These are phyloP conservation scores for Fraxinus americana DNA, from an alignment of 257 asterid species.

Conservation along the genomic window DNA sequence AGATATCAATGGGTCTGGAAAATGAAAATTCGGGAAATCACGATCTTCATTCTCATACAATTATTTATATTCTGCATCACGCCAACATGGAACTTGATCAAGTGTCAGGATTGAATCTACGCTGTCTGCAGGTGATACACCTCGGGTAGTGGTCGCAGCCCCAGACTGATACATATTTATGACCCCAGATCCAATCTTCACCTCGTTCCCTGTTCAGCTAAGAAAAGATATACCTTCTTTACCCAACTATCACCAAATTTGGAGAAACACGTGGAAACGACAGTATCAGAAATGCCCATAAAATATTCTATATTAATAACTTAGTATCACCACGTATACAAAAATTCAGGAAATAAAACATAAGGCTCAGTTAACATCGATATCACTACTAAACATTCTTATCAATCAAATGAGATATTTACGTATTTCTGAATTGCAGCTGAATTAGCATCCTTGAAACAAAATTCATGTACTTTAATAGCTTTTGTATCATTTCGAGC, in stretches of 20 bases:
- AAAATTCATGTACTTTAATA: not conserved
- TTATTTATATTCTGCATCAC: slow-evolving; percentile 70
- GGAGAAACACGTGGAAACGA: slow-evolving; percentile 13
- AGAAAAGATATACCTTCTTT: slow-evolving; percentile 25
- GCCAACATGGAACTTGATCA: slow-evolving; percentile 85
- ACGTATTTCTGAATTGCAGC: slow-evolving; percentile 6
- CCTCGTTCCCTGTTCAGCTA: slow-evolving; percentile 29
- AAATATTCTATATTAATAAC: not conserved
- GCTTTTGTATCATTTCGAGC: slow-evolving; percentile 7
- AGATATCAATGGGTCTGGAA: slow-evolving; percentile 59
- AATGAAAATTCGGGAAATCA: slow-evolving; percentile 43
- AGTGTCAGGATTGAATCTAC: slow-evolving; percentile 78
- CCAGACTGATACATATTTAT: slow-evolving; percentile 55
- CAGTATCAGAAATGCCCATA: not conserved
- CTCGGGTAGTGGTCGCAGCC: slow-evolving; percentile 62
- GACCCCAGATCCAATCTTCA: slow-evolving; percentile 34
- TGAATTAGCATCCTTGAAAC: slow-evolving; percentile 1
- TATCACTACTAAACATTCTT: not conserved
- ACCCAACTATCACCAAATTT: slow-evolving; percentile 30
- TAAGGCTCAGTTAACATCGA: slow-evolving; percentile 1
- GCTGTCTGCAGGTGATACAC: slow-evolving; percentile 71
- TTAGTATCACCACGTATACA: not conserved
- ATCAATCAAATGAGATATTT: not conserved
- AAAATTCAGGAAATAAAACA: not conserved
- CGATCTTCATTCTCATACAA: slow-evolving; percentile 71